Conservation (phyloP, 2,329 filamentous ascomycete species). For the Sclerotinia borealis region DNA sequence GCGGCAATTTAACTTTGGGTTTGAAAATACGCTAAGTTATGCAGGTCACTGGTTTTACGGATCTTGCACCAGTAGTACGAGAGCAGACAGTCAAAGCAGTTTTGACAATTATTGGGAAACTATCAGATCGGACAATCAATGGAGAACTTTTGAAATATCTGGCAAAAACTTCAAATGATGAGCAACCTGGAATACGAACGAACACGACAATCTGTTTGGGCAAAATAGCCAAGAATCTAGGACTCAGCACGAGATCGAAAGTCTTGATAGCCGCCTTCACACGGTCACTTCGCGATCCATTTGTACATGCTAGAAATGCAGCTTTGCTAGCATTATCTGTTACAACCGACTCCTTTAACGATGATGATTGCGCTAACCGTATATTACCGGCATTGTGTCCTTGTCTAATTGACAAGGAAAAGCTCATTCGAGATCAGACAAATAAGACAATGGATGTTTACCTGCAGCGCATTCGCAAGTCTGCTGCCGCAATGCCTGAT, state of each 20-base stretch:
- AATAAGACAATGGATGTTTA: slow-evolving; percentile 85
- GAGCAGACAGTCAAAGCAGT: slow-evolving; percentile 97
- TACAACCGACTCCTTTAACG: slow-evolving; percentile 77
- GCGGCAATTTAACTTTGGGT: slow-evolving; percentile 3
- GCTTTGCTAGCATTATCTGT: slow-evolving; percentile 79
- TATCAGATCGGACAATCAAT: slow-evolving; percentile 89
- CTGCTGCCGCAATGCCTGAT: slow-evolving; percentile 71
- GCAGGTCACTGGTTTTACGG: slow-evolving; percentile 88
- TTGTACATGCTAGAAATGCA: slow-evolving; percentile 88
- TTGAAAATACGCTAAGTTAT: slow-evolving; percentile 17
- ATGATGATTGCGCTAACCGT: slow-evolving; percentile 81
- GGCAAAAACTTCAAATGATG: slow-evolving; percentile 94
- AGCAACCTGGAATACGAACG: slow-evolving; percentile 92
- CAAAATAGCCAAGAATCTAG: slow-evolving; percentile 88
- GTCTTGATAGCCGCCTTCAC: slow-evolving; percentile 91
- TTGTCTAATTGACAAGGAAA: slow-evolving; percentile 88
- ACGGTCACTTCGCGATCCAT: slow-evolving; percentile 83
- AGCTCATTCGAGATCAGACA: slow-evolving; percentile 85
- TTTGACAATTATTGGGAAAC: slow-evolving; percentile 76
- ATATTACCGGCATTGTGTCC: slow-evolving; percentile 82
- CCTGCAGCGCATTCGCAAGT: slow-evolving; percentile 74
- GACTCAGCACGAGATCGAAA: slow-evolving; percentile 71
- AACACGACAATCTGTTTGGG: slow-evolving; percentile 97
- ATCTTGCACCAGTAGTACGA: slow-evolving; percentile 81
- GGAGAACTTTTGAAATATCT: slow-evolving; percentile 86